Conservation (phyloP, 306 rosid genomes). For the Mucuna pruriens region DNA sequence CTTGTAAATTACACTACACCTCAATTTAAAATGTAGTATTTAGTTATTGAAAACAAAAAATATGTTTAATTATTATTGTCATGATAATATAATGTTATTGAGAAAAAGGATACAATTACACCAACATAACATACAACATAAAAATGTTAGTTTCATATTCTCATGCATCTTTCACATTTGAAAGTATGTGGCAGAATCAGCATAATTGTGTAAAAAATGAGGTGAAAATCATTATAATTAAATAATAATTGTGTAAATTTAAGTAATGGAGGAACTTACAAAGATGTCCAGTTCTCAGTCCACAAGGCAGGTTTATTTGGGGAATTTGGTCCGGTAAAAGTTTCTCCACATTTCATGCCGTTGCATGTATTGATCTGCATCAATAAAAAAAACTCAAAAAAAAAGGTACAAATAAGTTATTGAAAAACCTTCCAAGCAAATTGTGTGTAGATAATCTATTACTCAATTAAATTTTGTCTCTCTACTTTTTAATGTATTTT, state of each 20-base stretch:
- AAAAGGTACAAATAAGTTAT: neutral
- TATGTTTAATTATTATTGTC: neutral
- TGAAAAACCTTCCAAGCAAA: neutral
- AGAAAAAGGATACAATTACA: neutral
- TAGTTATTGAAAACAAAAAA: too few species aligned
- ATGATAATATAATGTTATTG: neutral
- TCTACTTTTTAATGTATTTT: too few species aligned
- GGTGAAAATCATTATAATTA: neutral
- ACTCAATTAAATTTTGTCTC: neutral
- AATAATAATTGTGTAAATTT: neutral
- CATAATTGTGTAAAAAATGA: neutral
- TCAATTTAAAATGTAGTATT: too few species aligned
- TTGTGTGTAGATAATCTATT: neutral
- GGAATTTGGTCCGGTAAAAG: constrained; percentile 73
- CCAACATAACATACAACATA: neutral
- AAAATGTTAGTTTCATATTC: neutral
- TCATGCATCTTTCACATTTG: neutral
- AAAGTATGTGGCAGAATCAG: neutral
- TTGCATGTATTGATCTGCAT: constrained; percentile 79
- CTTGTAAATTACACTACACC: neutral
- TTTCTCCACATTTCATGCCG: constrained; percentile 78
- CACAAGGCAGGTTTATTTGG: constrained; percentile 73
- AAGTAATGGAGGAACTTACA: constrained; percentile 44
- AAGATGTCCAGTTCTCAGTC: constrained; percentile 89
- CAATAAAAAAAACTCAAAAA: neutral